Conservation (phyloP, 73 alveolate genomes). For the Paramecium caudatum region DNA sequence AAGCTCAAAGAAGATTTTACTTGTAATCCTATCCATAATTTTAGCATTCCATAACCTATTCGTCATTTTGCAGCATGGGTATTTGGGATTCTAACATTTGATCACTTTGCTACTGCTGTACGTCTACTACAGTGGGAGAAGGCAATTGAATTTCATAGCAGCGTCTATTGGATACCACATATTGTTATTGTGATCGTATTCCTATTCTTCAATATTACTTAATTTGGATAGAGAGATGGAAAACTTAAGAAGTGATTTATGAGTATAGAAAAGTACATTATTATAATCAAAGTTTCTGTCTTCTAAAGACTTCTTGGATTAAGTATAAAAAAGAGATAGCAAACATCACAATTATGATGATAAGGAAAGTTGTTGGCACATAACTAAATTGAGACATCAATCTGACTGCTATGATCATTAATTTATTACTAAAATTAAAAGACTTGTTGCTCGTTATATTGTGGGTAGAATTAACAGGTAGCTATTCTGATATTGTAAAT, state of each 20-base stretch:
- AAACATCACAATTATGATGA: neutral
- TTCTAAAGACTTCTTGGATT: neutral
- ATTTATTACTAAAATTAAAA: neutral
- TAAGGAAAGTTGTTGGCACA: neutral
- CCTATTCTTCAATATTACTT: constrained; percentile 34
- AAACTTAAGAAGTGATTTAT: neutral
- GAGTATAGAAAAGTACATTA: neutral
- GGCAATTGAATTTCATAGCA: neutral
- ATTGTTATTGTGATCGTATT: neutral
- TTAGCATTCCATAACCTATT: constrained; percentile 29
- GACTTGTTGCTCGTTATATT: constrained; percentile 23
- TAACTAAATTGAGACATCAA: neutral
- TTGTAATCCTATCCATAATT: neutral
- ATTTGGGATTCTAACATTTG: neutral
- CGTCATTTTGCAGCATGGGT: constrained; percentile 50
- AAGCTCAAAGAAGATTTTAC: constrained; percentile 61
- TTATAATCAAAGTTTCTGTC: neutral
- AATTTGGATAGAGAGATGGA: constrained; percentile 51
- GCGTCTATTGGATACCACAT: constrained; percentile 50
- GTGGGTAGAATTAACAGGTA: neutral
- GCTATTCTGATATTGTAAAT: neutral
- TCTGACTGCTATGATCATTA: neutral
- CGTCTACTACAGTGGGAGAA: constrained; percentile 15
- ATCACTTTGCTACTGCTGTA: constrained; percentile 42
- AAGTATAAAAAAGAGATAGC: neutral